Percentiles rank a stretch among this genome's conserved stretches.
Conservation (phyloP, 805 yeast species). For the Candida insectorum region DNA sequence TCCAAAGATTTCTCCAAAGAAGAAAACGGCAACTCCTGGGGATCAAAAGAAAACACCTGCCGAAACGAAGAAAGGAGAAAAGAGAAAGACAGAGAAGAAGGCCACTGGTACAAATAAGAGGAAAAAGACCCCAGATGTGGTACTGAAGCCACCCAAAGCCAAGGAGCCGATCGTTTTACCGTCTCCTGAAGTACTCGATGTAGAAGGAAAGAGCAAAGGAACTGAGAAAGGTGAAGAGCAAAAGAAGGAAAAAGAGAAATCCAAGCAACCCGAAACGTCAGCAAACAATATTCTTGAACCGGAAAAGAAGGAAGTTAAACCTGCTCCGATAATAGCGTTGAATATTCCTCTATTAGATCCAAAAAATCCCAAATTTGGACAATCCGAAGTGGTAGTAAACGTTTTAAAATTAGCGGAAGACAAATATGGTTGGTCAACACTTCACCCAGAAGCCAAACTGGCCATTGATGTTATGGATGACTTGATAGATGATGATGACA, state of each 20-base stretch:
- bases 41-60: slow-evolving; percentile 11
- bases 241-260: slow-evolving; percentile 1
- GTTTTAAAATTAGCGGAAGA: slow-evolving; percentile 75
- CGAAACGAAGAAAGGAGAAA: slow-evolving; percentile 12
- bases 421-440: slow-evolving; percentile 73
- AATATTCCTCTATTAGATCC: slow-evolving; percentile 50
- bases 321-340: slow-evolving; percentile 50
- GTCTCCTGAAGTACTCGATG: slow-evolving; percentile 20
- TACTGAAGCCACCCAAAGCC: slow-evolving; percentile 5
- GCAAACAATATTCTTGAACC: slow-evolving; percentile 5
- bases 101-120: slow-evolving; percentile 13
- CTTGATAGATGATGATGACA: slow-evolving; percentile 29
- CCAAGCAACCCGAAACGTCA: slow-evolving; percentile 1
- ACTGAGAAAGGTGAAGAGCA: slow-evolving; percentile 2
- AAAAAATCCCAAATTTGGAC: slow-evolving; percentile 50
- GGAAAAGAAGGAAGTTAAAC: slow-evolving; percentile 19
- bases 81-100: slow-evolving; percentile 9
- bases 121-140: slow-evolving; percentile 13
- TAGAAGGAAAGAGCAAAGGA: slow-evolving; percentile 7
- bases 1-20: slow-evolving; percentile 6
- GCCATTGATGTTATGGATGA: slow-evolving; percentile 50
- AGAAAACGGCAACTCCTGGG: slow-evolving; percentile 15
- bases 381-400: slow-evolving; percentile 64
- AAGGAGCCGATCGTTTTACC: slow-evolving; percentile 15
- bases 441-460: slow-evolving; percentile 65